phyloP scores from a whole-genome alignment of 352 stramenopile genomes.

The Saprolegnia diclina region DNA sequence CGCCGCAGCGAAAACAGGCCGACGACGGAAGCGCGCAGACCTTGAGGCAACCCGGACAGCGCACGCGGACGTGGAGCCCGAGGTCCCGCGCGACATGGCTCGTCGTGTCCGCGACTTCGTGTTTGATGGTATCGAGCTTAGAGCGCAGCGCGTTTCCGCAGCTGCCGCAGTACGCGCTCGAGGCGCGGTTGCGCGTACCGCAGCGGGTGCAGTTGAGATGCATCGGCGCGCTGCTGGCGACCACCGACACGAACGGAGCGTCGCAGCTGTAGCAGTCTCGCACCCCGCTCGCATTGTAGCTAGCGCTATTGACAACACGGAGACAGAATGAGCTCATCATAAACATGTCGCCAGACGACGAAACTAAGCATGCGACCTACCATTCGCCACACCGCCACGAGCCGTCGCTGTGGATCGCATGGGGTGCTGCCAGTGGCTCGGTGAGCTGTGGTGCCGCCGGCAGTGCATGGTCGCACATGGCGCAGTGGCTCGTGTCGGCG shows the following conservation, averaged over 20 bases:
- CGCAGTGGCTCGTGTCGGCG: constrained; percentile 44
- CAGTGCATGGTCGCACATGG: constrained; percentile 58
- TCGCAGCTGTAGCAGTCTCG: constrained; percentile 59
- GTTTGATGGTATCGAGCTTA: constrained; percentile 63
- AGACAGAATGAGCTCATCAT: neutral
- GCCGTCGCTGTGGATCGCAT: constrained; percentile 62
- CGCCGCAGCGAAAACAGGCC: constrained; percentile 66
- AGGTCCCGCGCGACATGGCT: constrained; percentile 77
- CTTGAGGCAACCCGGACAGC: constrained; percentile 67
- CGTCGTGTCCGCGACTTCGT: constrained; percentile 66
- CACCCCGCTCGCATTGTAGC: constrained; percentile 50
- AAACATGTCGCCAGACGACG: neutral
- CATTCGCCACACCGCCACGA: constrained; percentile 69
- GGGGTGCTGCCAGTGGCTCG: constrained; percentile 22
- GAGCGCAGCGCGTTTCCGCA: constrained; percentile 74
- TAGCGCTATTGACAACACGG: constrained; percentile 32
- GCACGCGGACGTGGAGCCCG: constrained; percentile 78
- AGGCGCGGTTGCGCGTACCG: constrained; percentile 65
- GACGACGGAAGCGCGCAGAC: constrained; percentile 72
- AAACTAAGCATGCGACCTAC: constrained; percentile 30
- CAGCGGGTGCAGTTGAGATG: constrained; percentile 76
- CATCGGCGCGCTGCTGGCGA: constrained; percentile 57
- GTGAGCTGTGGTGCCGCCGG: neutral
- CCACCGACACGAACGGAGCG: constrained; percentile 53
- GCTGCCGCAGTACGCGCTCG: constrained; percentile 57